phyloP scores from a whole-genome alignment of 2,329 filamentous ascomycete genomes.

The Hansfordia pulvinata region DNA sequence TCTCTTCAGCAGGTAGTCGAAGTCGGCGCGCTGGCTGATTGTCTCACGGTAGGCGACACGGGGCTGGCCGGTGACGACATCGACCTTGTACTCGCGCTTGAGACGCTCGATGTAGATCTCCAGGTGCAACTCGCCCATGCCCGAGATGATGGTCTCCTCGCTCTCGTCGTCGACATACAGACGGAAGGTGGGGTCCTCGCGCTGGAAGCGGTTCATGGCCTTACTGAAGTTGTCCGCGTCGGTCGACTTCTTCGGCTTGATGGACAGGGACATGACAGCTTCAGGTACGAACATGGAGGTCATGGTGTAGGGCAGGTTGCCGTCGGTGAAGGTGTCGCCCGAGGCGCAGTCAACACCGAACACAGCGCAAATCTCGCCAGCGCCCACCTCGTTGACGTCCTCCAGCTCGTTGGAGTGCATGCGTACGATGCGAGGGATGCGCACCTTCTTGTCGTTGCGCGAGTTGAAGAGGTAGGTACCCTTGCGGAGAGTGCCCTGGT shows the following conservation, averaged over 20 bases:
- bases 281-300: conserved; percentile 97
- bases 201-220: conserved; percentile 96
- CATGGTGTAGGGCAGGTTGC: conserved; percentile 85
- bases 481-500: conserved; percentile 84
- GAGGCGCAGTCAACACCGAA: conserved; percentile 97
- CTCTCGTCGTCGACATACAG: conserved; percentile 86
- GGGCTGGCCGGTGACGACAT: conserved; percentile 89
- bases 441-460: conserved; percentile 87
- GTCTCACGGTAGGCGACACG: conserved; percentile 97
- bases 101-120: conserved; percentile 98
- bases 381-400: conserved; percentile 81
- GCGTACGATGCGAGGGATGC: conserved; percentile 90
- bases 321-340: conserved; percentile 96
- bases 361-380: conserved; percentile 95
- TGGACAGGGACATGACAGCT: conserved; percentile 93
- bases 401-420: conserved; percentile 99
- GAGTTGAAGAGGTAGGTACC: conserved; percentile 88
- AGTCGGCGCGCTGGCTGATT: conserved; percentile 64
- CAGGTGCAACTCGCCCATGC: conserved; percentile 94
- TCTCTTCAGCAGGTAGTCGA: conserved; percentile 89
- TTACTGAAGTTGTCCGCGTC: conserved; percentile 94
- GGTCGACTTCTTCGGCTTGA: conserved; percentile 87
- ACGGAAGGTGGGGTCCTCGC: conserved; percentile 95
- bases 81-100: conserved; percentile 90
- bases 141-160: conserved; percentile 93